Conservation (phyloP, 108 stramenopile species). For the Cyclotella sp. region DNA sequence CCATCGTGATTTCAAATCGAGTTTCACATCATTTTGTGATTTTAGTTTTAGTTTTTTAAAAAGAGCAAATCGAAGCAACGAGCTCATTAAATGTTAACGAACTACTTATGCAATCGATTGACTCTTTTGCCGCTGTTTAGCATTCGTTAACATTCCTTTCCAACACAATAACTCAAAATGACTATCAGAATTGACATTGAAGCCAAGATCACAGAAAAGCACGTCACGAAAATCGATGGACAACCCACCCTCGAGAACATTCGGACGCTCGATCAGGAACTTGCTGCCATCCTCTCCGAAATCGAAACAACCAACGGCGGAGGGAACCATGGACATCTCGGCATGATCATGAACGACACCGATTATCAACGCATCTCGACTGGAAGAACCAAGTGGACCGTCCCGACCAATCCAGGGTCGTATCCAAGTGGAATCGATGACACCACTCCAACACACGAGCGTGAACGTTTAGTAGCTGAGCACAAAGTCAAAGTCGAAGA, state of each 20-base stretch:
- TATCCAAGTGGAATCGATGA: neutral
- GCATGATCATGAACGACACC: neutral
- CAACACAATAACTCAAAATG: neutral
- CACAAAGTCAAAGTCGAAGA: neutral
- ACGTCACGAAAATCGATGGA: neutral
- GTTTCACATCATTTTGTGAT: too few species aligned
- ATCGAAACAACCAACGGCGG: neutral
- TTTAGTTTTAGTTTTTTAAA: too few species aligned
- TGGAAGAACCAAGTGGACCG: neutral
- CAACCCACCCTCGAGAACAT: neutral
- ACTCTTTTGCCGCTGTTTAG: neutral
- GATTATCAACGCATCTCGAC: neutral
- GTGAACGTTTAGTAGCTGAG: neutral
- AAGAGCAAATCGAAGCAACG: too few species aligned
- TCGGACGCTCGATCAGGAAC: neutral
- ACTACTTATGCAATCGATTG: neutral
- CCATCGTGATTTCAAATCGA: too few species aligned
- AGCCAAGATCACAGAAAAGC: neutral
- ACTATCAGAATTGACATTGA: neutral
- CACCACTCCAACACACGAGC: neutral
- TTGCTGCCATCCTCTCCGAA: neutral
- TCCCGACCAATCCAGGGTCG: neutral
- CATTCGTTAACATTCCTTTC: neutral
- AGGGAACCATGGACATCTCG: neutral
- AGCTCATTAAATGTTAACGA: neutral